Percentiles rank a stretch among this genome's conserved stretches.
These are phyloP conservation scores for Elongisporangium anandrum DNA, from an alignment of 352 stramenopile species.

Conservation along the genomic window DNA sequence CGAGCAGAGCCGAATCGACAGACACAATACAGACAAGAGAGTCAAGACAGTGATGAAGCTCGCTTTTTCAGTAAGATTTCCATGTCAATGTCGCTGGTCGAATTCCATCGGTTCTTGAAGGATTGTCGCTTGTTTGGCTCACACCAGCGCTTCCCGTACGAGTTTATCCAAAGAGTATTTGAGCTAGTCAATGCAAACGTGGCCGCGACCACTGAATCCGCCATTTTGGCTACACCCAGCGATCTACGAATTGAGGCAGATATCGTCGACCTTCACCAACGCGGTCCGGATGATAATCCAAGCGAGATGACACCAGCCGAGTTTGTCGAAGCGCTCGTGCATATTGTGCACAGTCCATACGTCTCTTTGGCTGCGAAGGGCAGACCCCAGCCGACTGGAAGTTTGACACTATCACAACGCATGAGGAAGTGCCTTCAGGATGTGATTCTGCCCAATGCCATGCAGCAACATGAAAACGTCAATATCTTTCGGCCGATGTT, in stretches of 20 bases:
- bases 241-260: neutral
- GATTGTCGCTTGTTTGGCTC: conserved; percentile 61
- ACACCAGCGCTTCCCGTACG: conserved; percentile 46
- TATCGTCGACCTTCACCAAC: neutral
- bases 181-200: conserved; percentile 47
- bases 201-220: conserved; percentile 16
- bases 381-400: neutral
- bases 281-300: conserved; percentile 6
- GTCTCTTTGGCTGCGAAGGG: conserved; percentile 12
- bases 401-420: conserved; percentile 25
- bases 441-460: conserved; percentile 45
- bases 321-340: conserved; percentile 62
- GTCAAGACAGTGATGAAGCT: conserved; percentile 25
- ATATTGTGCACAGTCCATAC: conserved; percentile 41
- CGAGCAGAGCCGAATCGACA: neutral
- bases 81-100: conserved; percentile 54
- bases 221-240: conserved; percentile 9
- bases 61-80: conserved; percentile 68
- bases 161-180: conserved; percentile 47
- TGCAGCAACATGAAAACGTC: conserved; percentile 40
- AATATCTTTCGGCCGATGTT: conserved; percentile 50
- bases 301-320: conserved; percentile 61
- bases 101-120: conserved; percentile 67
- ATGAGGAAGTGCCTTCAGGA: conserved; percentile 48
- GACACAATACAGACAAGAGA: too few relatives aligned